Evolutionary conservation across 345 rosid species (phyloP), one percentile per base, ranked within the genome.

Genomic region (Corchorus capsularis): DNA sequence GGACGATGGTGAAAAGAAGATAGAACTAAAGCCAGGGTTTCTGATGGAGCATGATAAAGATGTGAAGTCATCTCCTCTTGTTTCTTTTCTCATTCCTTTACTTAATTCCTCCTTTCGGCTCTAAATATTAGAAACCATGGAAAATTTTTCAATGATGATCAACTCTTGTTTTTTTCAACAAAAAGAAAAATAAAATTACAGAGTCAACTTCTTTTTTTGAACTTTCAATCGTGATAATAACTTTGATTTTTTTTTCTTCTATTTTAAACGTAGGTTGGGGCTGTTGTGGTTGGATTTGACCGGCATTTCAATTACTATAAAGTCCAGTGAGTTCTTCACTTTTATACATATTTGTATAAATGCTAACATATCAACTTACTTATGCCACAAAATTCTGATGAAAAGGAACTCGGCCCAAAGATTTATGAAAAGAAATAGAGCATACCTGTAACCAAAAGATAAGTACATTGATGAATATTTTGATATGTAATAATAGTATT

Each of bases 271-370:
- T 80, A 91, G 99, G 99, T 92, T 19, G 99, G 99, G 63, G 98
- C 97, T 79, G 97, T 96, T 74, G 99, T 93, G 56, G 97, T 93
- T 83, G 98, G 99, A 76, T 84, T 92, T 69, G 98, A 93, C 74
- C 97, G 97, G 27, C 79, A 77, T 76, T 88, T 96, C 85, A 96
- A 93, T 84, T 96, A 93, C 87, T 93, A 89, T 88, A 96, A 96
- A 85, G 83, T 96, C 69, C 98, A 92, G 98, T 91, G 88, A 77
- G 93, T 76, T 54, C 54, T 73, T 63, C 69, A 43, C 62, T 37
- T 65, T 37, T 20, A 41, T 41, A 35, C 11, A n/a, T 7, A 65
- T 6, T 14, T 61, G 11, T 4, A 57, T 15, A 43, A 4, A 6
- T 14, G 41, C 39, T 54, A 5, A 35, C 60, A 50, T 20, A 71